Percentiles rank a stretch among this genome's conserved stretches.
Evolutionary conservation across 2,329 filamentous ascomycete species (phyloP).

Genomic region (Plenodomus lindquistii): DNA sequence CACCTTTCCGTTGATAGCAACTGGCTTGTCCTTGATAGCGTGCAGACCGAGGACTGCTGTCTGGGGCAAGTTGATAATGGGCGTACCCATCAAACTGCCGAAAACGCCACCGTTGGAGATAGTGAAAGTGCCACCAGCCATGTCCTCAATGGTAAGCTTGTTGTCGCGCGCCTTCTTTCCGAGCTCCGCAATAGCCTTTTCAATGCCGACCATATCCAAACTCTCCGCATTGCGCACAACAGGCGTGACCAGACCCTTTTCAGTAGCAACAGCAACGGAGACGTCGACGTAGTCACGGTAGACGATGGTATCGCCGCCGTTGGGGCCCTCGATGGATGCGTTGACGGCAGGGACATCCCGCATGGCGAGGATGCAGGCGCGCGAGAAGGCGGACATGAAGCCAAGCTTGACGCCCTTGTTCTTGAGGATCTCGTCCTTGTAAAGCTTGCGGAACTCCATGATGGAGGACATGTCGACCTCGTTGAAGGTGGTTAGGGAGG

Average conservation of each 20-base stretch:
- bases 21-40: conserved; percentile 91
- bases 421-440: conserved; percentile 96
- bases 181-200: conserved; percentile 87
- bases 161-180: conserved; percentile 97
- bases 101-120: conserved; percentile 98
- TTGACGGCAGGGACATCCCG: conserved; percentile 93
- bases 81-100: conserved; percentile 94
- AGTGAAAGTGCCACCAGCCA: conserved; percentile 97
- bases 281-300: conserved; percentile 98
- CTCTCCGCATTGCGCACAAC: conserved; percentile 92
- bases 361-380: conserved; percentile 88
- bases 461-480: conserved; percentile 98
- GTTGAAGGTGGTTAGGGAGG: conserved; percentile 97
- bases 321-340: conserved; percentile 93
- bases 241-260: conserved; percentile 95
- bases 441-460: conserved; percentile 95
- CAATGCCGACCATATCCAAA: conserved; percentile 85
- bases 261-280: conserved; percentile 93
- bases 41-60: conserved; percentile 90
- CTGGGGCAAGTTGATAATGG: conserved; percentile 97
- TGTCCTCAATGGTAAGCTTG: conserved; percentile 98
- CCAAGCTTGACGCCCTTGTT: conserved; percentile 96
- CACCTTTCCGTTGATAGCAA: conserved; percentile 89
- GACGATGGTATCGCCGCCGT: conserved; percentile 94
- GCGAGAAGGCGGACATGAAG: conserved; percentile 99